Percentiles rank a stretch among this genome's conserved stretches.
Conservation (phyloP, 495 filamentous ascomycete species). For the Tuber borchii region DNA sequence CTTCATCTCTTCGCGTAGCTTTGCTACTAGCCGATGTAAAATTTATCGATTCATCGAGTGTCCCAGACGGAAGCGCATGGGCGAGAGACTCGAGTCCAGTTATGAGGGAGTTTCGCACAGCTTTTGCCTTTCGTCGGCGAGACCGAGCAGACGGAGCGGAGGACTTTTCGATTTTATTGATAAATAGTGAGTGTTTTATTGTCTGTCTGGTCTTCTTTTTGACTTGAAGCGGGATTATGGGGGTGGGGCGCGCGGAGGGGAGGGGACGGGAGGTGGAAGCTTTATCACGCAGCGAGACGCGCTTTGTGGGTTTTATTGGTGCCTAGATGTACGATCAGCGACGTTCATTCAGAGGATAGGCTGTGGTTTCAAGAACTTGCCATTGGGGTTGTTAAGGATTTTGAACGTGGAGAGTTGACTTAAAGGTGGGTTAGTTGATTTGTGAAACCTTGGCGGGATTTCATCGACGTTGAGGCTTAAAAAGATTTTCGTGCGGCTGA, state of each 20-base stretch:
- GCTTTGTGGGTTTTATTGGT: slow-evolving; percentile 46
- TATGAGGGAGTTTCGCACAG: slow-evolving; percentile 67
- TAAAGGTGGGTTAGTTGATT: slow-evolving; percentile 4
- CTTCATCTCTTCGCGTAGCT: slow-evolving; percentile 41
- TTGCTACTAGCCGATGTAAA: slow-evolving; percentile 42
- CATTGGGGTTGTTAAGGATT: slow-evolving; percentile 16
- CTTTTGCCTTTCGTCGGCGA: slow-evolving; percentile 51
- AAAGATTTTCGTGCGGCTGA: slow-evolving; percentile 7
- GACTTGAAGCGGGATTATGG: slow-evolving; percentile 30
- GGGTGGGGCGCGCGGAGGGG: neutral
- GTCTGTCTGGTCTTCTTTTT: slow-evolving; percentile 68
- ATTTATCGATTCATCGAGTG: slow-evolving; percentile 42
- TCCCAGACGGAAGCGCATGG: slow-evolving; percentile 59
- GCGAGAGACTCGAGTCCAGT: slow-evolving; percentile 70
- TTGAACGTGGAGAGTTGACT: slow-evolving; percentile 5
- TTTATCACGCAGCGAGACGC: slow-evolving; percentile 47
- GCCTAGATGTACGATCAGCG: slow-evolving; percentile 43
- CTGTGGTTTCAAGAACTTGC: slow-evolving; percentile 9
- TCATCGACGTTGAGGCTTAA: slow-evolving; percentile 20
- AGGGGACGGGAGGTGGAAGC: slow-evolving; percentile 23
- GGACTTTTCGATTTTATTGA: slow-evolving; percentile 66
- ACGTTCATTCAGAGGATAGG: neutral
- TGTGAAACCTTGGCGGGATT: neutral
- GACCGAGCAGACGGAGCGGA: slow-evolving; percentile 36
- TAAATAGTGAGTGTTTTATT: slow-evolving; percentile 68